Base-by-base conservation (phyloP, 768 basidiomycete species). In the Asterophora lycoperdoides region DNA sequence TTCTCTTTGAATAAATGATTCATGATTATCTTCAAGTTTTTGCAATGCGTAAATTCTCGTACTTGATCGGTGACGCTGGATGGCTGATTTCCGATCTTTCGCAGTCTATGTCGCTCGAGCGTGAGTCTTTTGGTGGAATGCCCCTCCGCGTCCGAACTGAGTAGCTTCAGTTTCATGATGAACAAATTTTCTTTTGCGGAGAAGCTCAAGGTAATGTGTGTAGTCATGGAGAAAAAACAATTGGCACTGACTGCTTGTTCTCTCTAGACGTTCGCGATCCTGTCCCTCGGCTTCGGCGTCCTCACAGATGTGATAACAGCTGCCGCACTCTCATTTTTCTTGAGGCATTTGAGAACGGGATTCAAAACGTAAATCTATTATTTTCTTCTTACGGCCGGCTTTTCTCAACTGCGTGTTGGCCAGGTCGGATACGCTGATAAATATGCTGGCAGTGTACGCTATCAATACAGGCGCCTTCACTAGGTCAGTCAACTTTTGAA, bases 391-490 rank as follows among this genome's bases (percentile, higher is more conserved):
- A 46, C 26, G 5, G 15, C 1, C 33, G 5, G 40, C 23, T 28
- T 32, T 32, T 4, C 9, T 32, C 8, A 4, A 8, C 3, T 13
- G 30, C 13, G 30, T 23, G 30, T 10, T 32, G 3, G 30, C 13
- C 57, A 84, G 81, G 44, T 72, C 76, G 23, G 74, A 84, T 60
- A 72, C 78, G 1, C 63, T 83, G n/a, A 73, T 84, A 30, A 80
- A 77, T 51, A 71, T 57, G 2, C 64, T 86, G 26, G 79, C 69
- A 7, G 56, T 80, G n/a, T 83, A 83, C 49, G 81, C 83, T 13
- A 64, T 85, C 35, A 82, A 79, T 52, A 84, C 82, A 0, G 83
- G 83, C 15, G 66, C 69, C 5, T 46, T 84, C 42, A 81, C 80
- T n/a, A 80, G 79, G 81, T 76, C 56, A 41, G 61, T 63, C 41